Evolutionary conservation across 768 basidiomycete species (phyloP), one percentile per base, ranked within the genome.

Genomic region (Boletus reticulatus): DNA sequence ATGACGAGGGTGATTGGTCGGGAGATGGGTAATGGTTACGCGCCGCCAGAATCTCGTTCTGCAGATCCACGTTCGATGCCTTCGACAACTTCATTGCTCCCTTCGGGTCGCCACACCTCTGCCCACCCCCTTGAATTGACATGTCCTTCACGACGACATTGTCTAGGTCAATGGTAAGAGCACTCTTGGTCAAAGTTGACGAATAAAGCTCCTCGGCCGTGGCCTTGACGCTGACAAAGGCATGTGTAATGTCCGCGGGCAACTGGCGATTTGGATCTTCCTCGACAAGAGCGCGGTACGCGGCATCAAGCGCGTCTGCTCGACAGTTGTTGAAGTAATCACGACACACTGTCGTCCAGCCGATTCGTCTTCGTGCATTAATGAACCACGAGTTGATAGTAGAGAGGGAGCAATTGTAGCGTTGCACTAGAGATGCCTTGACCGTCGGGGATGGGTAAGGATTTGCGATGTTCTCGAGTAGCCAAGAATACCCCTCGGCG

Each of bases 351-450:
- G 50, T 11, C 5, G 76, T 82, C 83, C 83, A 84, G 0, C 82
- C 81, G 0, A 81, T 82, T 0, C 80, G 74, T 13, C 75, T 72
- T 1, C 81, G 68, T 4, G 67, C 72, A 17, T 77, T 74, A 6
- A 72, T 57, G 29, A 83, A 84, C 82, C 83, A 84, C 0, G 64
- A 51, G 53, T 74, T 75, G 29, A 84, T 52, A 0, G 72, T 65
- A 22, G 70, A 74, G 1, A 67, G 2, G 0, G 67, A 19, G 2
- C 57, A 67, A 0, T 64, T 61, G 0, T 74, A 60, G 2, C 51
- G 36, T 0, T 48, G 34, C 0, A 75, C 66, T n/a, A 83, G 64
- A 0, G 46, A 54, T 20, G 1, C 42, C 22, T 75, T 74, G 1
- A 68, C 13, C 4, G 64, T 55, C 1, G 56, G 32, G 0, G 75